phyloP scores from a whole-genome alignment of 768 basidiomycete genomes.

The Tubosaeta sp. region DNA sequence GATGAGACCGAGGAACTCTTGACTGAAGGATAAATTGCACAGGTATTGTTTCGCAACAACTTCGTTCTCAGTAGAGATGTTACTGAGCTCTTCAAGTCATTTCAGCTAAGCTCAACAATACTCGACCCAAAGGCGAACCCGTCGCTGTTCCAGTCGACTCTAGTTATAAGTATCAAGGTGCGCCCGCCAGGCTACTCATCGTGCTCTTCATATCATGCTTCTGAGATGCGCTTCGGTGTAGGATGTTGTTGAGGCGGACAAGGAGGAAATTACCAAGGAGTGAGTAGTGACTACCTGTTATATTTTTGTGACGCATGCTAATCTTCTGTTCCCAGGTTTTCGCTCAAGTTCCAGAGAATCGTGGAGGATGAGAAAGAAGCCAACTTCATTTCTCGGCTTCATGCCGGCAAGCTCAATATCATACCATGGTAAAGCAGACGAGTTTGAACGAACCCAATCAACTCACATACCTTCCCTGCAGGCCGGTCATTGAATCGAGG shows the following conservation, averaged over 20 bases:
- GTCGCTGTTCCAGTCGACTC: constrained; percentile 51
- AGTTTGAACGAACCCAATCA: neutral
- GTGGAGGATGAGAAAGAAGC: constrained; percentile 56
- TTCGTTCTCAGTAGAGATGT: constrained; percentile 60
- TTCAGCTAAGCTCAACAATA: constrained; percentile 54
- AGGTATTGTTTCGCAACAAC: constrained; percentile 66
- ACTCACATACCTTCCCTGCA: neutral
- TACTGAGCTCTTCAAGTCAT: constrained; percentile 56
- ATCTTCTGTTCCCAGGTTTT: constrained; percentile 43
- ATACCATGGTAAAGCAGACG: constrained; percentile 46
- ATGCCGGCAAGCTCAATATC: constrained; percentile 50
- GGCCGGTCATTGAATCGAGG: constrained; percentile 57
- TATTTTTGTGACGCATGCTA: neutral
- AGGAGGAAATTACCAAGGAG: constrained; percentile 55
- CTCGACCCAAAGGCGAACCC: constrained; percentile 58
- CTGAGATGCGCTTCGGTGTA: constrained; percentile 19
- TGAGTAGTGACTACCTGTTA: constrained; percentile 20
- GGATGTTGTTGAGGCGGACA: constrained; percentile 65
- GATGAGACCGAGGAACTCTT: constrained; percentile 5
- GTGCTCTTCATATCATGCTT: neutral
- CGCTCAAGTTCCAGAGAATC: constrained; percentile 54
- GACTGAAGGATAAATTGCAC: neutral
- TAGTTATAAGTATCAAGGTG: constrained; percentile 64
- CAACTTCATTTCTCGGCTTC: constrained; percentile 60
- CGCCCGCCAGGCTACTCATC: neutral